Base-by-base conservation (phyloP, 2,329 filamentous ascomycete species). In the Rhynchosporium graminicola region DNA sequence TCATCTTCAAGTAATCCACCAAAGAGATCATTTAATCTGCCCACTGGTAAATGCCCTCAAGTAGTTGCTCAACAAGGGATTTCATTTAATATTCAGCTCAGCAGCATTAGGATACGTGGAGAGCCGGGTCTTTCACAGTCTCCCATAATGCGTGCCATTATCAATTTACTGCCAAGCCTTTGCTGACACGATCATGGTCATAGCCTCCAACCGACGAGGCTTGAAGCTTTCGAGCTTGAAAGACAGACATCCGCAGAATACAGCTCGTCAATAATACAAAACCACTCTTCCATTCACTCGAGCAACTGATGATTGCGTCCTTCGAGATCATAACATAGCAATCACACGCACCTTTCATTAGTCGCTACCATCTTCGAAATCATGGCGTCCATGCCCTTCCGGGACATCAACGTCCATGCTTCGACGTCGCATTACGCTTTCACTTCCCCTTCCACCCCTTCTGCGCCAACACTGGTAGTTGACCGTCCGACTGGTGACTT, bases 371-470 rank as follows among this genome's bases (percentile, higher is more conserved):
- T 20, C 8, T 54, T 57, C 36, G 38, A 64, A 68, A 71, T 62
- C 60, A 86, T 83, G 83, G 79, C 78, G 67, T 76, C 78, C 60
- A 80, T 88, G 61, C 95, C 94, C 28, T 99, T 93, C 78, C 87
- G 94, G 75, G 95, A 99, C 81, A 96, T 98, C 81, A 99, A 98
- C 77, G 87, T 99, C 76, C 92, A 96, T 77, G 90, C 92, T 68
- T 92, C 94, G 58, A 83, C 91, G 71, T 91, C 94, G 72, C 89
- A 95, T 75, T 99, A 99, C 82, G 91, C 92, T 71, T 99, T 99
- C 78, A 93, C 91, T 45, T 99, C 95, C 33, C 95, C 95, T 33
- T 98, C 95, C 0, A 94, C 92, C 3, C 92, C 93, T 65, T 87
- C 93, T 77, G 89, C 93, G 33, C 92, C 91, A 13, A 91, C 92